A percentile compares a stretch with the other conserved stretches of the same genome.
Conservation (phyloP, 208 protist species). For the Novymonas esmeraldas region DNA sequence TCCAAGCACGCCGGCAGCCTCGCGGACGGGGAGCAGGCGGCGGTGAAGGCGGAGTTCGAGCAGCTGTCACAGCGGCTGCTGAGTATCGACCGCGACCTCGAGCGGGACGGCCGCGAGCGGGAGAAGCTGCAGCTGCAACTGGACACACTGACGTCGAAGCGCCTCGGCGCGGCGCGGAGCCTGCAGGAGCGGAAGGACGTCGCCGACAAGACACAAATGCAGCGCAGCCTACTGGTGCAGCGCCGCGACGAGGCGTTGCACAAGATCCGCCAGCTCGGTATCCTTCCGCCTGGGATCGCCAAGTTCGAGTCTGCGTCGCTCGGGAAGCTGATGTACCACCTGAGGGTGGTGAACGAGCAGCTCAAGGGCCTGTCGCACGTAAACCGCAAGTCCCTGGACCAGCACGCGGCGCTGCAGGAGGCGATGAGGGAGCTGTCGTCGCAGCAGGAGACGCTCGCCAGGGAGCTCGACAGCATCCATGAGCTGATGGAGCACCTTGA, state of each 20-base stretch:
- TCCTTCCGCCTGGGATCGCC: constrained; percentile 64
- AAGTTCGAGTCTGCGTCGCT: constrained; percentile 44
- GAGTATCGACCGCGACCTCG: constrained; percentile 44
- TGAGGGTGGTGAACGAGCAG: constrained; percentile 79
- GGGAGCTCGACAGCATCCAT: constrained; percentile 91
- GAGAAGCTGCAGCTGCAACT: constrained; percentile 48
- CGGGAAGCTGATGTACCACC: constrained; percentile 80
- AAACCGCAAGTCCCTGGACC: constrained; percentile 99
- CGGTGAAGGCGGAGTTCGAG: constrained; percentile 60
- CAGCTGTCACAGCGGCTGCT: constrained; percentile 48
- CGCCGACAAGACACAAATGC: constrained; percentile 60
- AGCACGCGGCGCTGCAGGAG: constrained; percentile 94
- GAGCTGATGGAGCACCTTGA: constrained; percentile 97
- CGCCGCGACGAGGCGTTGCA: constrained; percentile 84
- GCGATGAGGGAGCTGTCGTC: constrained; percentile 79
- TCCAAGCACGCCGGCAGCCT: constrained; percentile 37
- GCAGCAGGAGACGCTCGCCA: constrained; percentile 83
- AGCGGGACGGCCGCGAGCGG: constrained; percentile 45
- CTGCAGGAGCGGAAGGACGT: constrained; percentile 68
- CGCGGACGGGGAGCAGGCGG: constrained; percentile 40
- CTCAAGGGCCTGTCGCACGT: constrained; percentile 95
- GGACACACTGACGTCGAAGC: constrained; percentile 47
- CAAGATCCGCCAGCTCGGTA: constrained; percentile 94
- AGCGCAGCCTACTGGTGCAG: constrained; percentile 72
- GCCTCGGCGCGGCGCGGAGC: constrained; percentile 33